Conservation (phyloP, 495 filamentous ascomycete genomes). For the Immersiella caudata region DNA sequence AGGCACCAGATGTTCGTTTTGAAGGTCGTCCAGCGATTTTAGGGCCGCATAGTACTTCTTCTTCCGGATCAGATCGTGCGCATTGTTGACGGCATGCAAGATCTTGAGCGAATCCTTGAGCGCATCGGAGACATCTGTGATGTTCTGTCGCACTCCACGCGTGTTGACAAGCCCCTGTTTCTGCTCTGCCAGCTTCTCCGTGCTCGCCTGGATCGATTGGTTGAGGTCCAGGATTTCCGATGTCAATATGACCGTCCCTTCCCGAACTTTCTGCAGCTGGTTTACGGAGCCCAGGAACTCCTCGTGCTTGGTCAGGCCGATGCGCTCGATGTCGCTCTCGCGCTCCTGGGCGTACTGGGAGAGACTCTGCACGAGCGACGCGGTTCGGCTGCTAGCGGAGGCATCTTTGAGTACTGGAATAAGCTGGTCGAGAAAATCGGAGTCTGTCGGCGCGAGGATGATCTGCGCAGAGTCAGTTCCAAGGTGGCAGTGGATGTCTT, state of each 20-base stretch:
- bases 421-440: constrained; percentile 92
- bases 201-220: constrained; percentile 92
- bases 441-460: constrained; percentile 85
- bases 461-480: constrained; percentile 58
- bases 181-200: constrained; percentile 90
- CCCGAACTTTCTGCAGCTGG: constrained; percentile 84
- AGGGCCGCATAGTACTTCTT: constrained; percentile 96
- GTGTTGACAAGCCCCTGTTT: constrained; percentile 94
- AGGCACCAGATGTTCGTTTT: constrained; percentile 82
- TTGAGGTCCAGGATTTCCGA: constrained; percentile 91
- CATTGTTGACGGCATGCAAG: constrained; percentile 87
- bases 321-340: constrained; percentile 88
- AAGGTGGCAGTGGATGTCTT: not conserved
- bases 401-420: constrained; percentile 92
- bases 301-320: constrained; percentile 94
- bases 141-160: constrained; percentile 88
- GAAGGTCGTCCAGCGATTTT: constrained; percentile 90
- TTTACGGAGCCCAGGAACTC: constrained; percentile 94
- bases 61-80: constrained; percentile 83
- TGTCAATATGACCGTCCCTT: constrained; percentile 84
- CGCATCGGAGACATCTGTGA: constrained; percentile 87
- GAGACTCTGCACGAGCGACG: constrained; percentile 74
- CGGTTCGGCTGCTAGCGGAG: constrained; percentile 70
- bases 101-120: constrained; percentile 91
- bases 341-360: constrained; percentile 80